phyloP scores from a whole-genome alignment of 2,329 filamentous ascomycete genomes.

The Grosmannia clavigera region DNA sequence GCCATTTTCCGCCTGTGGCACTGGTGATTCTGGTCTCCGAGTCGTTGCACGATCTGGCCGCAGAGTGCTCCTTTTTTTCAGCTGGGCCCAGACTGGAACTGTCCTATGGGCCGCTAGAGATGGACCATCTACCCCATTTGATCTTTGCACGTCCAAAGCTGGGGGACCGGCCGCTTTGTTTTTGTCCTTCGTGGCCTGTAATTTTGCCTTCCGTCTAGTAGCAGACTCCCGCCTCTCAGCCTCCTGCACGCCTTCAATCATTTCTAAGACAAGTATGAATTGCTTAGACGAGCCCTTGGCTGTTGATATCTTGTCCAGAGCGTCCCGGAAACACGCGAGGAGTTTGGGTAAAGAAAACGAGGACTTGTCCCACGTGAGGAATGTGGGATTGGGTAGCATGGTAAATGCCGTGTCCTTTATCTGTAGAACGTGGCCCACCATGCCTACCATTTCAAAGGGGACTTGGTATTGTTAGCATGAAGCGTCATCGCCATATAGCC shows the following conservation, averaged over 20 bases:
- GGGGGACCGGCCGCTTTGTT: not conserved
- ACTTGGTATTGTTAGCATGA: slow-evolving; percentile 22
- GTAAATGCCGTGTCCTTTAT: slow-evolving; percentile 37
- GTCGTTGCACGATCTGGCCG: too few relatives aligned
- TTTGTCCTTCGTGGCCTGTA: not conserved
- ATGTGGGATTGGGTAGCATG: slow-evolving; percentile 43
- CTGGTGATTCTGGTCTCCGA: too few relatives aligned
- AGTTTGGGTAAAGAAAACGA: not conserved
- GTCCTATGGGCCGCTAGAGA: not conserved
- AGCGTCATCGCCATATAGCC: not conserved
- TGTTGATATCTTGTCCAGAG: not conserved
- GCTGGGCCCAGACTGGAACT: not conserved
- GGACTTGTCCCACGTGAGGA: slow-evolving; percentile 29
- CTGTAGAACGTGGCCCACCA: slow-evolving; percentile 39
- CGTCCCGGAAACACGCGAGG: not conserved
- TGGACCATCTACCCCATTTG: not conserved
- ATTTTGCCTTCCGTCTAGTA: not conserved
- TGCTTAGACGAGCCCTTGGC: not conserved
- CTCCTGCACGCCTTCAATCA: not conserved
- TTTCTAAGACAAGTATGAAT: not conserved
- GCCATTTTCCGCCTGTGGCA: too few relatives aligned
- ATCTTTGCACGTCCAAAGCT: not conserved
- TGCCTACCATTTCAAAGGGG: slow-evolving; percentile 44
- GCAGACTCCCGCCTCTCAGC: not conserved
- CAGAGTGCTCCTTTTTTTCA: not conserved